A percentile compares a stretch with the other conserved stretches of the same genome.
These are phyloP conservation scores for Kregervanrija fluxuum DNA, from an alignment of 805 yeast genomes.

Conservation along the genomic window DNA sequence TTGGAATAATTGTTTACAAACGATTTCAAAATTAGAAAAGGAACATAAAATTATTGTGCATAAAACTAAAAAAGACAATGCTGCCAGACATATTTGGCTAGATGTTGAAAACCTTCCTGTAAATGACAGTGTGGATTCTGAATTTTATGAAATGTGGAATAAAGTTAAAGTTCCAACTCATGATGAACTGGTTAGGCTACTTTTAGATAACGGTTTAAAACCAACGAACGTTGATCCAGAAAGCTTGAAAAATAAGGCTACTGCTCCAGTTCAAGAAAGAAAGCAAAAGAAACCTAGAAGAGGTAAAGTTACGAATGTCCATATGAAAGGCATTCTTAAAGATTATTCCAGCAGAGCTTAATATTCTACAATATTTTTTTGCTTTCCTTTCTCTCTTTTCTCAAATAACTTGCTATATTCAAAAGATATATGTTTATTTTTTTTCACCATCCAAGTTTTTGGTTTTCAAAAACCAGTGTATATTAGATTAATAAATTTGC, in stretches of 20 bases:
- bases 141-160: constrained; percentile 79
- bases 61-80: constrained; percentile 86
- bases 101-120: constrained; percentile 54
- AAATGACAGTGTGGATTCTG: constrained; percentile 60
- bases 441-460: not conserved
- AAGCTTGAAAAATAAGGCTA: constrained; percentile 62
- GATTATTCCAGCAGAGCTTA: constrained; percentile 50
- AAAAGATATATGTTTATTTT: not conserved
- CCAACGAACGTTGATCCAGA: constrained; percentile 99
- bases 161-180: constrained; percentile 72
- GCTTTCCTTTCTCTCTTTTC: constrained; percentile 21
- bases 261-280: constrained; percentile 46
- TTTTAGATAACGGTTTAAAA: constrained; percentile 80
- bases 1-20: constrained; percentile 83
- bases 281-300: constrained; percentile 89
- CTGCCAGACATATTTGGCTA: constrained; percentile 92
- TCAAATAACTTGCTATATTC: constrained; percentile 14
- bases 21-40: constrained; percentile 71
- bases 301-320: constrained; percentile 92
- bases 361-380: not conserved
- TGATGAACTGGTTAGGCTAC: constrained; percentile 69
- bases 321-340: constrained; percentile 90
- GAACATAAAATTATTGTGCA: constrained; percentile 74
- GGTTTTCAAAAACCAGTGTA: too few relatives aligned
- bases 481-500: too few relatives aligned